phyloP scores from a whole-genome alignment of 2,329 filamentous ascomycete species.

The Xylaria sp. region DNA sequence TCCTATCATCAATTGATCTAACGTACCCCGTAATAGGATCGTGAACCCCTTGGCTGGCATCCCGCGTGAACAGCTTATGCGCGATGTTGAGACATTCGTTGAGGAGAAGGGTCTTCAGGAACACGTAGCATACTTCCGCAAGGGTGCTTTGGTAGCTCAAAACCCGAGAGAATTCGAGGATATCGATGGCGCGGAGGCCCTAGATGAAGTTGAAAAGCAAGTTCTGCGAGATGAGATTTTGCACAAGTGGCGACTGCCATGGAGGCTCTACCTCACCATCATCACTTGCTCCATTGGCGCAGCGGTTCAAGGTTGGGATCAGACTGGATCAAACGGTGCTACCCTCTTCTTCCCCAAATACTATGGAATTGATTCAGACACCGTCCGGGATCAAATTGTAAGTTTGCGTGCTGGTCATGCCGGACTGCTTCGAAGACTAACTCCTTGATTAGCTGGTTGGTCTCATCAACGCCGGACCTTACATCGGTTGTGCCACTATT shows the following conservation, averaged over 20 bases:
- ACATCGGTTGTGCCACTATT: slow-evolving; percentile 59
- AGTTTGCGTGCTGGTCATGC: slow-evolving; percentile 42
- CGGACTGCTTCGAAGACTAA: slow-evolving; percentile 30
- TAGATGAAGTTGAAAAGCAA: slow-evolving; percentile 69
- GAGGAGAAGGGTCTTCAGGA: slow-evolving; percentile 67
- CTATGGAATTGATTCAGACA: slow-evolving; percentile 60
- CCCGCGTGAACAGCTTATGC: slow-evolving; percentile 63
- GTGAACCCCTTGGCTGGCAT: slow-evolving; percentile 62
- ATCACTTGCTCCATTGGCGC: slow-evolving; percentile 75
- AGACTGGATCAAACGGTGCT: slow-evolving; percentile 72
- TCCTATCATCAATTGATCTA: background rate
- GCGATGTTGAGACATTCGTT: slow-evolving; percentile 70
- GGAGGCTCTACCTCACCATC: slow-evolving; percentile 73
- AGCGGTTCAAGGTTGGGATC: slow-evolving; percentile 77
- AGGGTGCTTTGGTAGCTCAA: slow-evolving; percentile 80
- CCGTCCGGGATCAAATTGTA: slow-evolving; percentile 46
- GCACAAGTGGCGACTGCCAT: slow-evolving; percentile 75
- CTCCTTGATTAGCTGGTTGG: slow-evolving; percentile 60
- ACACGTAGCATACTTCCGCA: slow-evolving; percentile 68
- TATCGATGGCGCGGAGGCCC: slow-evolving; percentile 65
- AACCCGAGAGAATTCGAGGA: slow-evolving; percentile 71
- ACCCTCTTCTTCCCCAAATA: slow-evolving; percentile 69
- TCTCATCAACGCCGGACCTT: slow-evolving; percentile 64
- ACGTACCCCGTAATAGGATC: slow-evolving; percentile 50
- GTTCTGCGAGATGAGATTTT: slow-evolving; percentile 70